Conservation (phyloP, 2,329 filamentous ascomycete genomes). For the Alternaria gaisen region DNA sequence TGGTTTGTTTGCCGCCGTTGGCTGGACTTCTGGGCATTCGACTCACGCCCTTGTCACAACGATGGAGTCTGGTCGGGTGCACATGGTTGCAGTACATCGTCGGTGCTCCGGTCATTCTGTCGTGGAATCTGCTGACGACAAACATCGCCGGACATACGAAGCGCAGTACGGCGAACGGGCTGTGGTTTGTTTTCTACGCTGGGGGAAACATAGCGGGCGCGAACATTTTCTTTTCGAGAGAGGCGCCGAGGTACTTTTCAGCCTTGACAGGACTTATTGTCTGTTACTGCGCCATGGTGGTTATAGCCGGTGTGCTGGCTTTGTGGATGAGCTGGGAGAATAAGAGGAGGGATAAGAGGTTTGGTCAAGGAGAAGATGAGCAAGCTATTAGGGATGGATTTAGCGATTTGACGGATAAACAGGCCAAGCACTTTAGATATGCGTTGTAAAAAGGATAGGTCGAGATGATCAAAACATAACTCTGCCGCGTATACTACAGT, state of each 20-base stretch:
- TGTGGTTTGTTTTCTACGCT: constrained; percentile 61
- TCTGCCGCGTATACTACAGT: background rate
- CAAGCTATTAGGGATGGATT: constrained; percentile 47
- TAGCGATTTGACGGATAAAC: constrained; percentile 45
- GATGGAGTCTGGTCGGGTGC: constrained; percentile 61
- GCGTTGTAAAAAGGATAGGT: constrained; percentile 30
- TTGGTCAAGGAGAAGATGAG: constrained; percentile 40
- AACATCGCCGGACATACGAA: constrained; percentile 62
- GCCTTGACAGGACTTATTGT: constrained; percentile 55
- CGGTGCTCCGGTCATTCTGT: constrained; percentile 61
- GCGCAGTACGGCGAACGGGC: constrained; percentile 58
- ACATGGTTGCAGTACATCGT: constrained; percentile 63
- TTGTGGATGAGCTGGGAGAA: constrained; percentile 48
- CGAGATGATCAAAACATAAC: background rate
- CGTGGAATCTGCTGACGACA: constrained; percentile 60
- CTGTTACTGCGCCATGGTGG: constrained; percentile 56
- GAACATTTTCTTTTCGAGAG: constrained; percentile 57
- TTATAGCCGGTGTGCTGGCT: constrained; percentile 38
- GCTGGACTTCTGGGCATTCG: constrained; percentile 62
- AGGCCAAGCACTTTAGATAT: constrained; percentile 48
- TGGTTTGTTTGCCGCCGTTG: constrained; percentile 58
- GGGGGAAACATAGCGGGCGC: constrained; percentile 61
- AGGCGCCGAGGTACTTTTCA: constrained; percentile 57
- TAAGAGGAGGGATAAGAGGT: constrained; percentile 38
- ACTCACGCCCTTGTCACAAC: constrained; percentile 57